Evolutionary conservation across 208 protist species (phyloP), one percentile per base, ranked within the genome.

Genomic region (Leptomonas pyrrhocoris): DNA sequence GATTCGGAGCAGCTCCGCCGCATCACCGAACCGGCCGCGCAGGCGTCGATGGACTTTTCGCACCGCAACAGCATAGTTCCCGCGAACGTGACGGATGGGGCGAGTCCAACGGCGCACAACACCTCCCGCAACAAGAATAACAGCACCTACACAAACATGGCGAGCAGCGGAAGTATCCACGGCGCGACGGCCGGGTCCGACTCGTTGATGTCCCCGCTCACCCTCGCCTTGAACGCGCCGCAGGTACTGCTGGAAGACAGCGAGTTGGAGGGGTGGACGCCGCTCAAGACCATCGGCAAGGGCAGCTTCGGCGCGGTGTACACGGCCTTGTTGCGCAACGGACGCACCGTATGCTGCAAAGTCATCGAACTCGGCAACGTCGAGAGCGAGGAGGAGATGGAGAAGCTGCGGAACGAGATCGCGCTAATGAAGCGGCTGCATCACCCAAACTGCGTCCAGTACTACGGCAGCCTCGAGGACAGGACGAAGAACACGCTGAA

Each of bases 391-490:
- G 80, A 89, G 38, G 88, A 96, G 67, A 80, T 96, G 65, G 83
- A 92, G 48, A 89, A 89, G 72, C 79, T 96, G 25, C 75, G 84
- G 18, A 92, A 92, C 65, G 91, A 96, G 49, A 93, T 96, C 50
- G 74, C 79, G 15, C 72, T 94, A 2, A 96, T 96, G 91, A 86
- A 84, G 64, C 78, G 85, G 27, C 79, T 96, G 81, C 76, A 85
- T 58, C 93, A 97, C 74, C 89, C 93, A 4, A 96, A 97, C 82
- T 93, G 95, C 67, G 88, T 97, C 13, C 85, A 93, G 67, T 97
- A 96, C 81, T 93, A 95, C 74, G 93, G 88, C n/a, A 92, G 90
- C 69, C 65, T 85, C 28, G 80, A 93, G 74, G 87, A 94, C 60
- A 85, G 77, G n/a, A 58, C 51, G 46, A 58, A 81, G 43, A 81